phyloP scores from a whole-genome alignment of 2,329 filamentous ascomycete species.

The Colletotrichum filicis region DNA sequence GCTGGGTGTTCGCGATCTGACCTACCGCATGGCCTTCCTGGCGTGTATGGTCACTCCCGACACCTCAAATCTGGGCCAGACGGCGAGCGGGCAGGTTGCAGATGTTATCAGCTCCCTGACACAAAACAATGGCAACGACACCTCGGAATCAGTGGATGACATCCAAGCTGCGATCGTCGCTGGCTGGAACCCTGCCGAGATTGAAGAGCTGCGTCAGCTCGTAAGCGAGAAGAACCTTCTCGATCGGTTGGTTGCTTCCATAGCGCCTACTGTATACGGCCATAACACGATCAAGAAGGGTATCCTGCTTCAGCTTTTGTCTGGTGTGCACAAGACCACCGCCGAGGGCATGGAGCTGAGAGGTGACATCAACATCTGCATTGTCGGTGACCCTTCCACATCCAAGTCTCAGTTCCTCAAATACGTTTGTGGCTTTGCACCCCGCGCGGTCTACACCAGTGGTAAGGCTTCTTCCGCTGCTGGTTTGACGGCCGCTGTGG shows the following conservation, averaged over 20 bases:
- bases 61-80: conserved; percentile 80
- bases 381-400: conserved; percentile 96
- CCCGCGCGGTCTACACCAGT: conserved; percentile 95
- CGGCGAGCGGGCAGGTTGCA: conserved; percentile 77
- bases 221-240: conserved; percentile 98
- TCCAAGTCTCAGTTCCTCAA: conserved; percentile 99
- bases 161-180: conserved; percentile 89
- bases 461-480: conserved; percentile 97
- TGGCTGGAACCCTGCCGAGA: conserved; percentile 86
- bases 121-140: conserved; percentile 74
- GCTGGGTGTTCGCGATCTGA: conserved; percentile 93
- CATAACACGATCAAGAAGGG: conserved; percentile 99
- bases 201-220: conserved; percentile 91
- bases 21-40: conserved; percentile 95
- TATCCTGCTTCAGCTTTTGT: conserved; percentile 90
- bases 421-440: conserved; percentile 97
- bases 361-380: conserved; percentile 98
- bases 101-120: conserved; percentile 90
- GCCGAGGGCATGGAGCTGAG: conserved; percentile 94
- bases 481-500: conserved; percentile 94
- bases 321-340: conserved; percentile 93
- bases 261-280: conserved; percentile 97
- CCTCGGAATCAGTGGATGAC: conserved; percentile 79
- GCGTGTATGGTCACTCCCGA: conserved; percentile 97
- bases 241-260: conserved; percentile 88